Evolutionary conservation across 2,329 filamentous ascomycete species (phyloP).

Genomic region (Leptodontidium sp.): DNA sequence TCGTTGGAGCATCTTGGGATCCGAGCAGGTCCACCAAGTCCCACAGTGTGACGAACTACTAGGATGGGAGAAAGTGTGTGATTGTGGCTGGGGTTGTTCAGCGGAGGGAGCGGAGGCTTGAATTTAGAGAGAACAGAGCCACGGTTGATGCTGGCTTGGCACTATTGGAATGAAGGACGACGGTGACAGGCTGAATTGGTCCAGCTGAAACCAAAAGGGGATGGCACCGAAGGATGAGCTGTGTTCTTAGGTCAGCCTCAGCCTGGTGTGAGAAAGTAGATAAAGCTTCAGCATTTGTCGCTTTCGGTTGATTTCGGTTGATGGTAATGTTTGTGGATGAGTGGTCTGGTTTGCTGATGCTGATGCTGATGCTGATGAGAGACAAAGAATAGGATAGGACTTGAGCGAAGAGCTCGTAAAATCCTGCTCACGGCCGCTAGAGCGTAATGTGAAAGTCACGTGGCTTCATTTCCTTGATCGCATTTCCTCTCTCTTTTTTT

Average conservation of each 20-base stretch:
- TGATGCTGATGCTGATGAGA: not conserved
- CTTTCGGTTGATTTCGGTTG: not conserved
- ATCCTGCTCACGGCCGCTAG: not conserved
- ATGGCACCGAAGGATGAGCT: not conserved
- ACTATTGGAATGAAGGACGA: not conserved
- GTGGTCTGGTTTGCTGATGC: not conserved
- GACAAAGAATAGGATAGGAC: not conserved
- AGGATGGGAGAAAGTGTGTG: not conserved
- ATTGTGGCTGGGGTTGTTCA: not conserved
- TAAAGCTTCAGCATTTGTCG: slow-evolving; percentile 2
- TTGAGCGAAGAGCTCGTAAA: not conserved
- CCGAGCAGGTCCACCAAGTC: not conserved
- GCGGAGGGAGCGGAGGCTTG: not conserved
- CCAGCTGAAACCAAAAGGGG: slow-evolving; percentile 6
- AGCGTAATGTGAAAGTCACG: not conserved
- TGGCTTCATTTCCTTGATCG: not conserved
- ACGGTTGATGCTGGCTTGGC: slow-evolving; percentile 10
- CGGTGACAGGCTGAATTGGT: slow-evolving; percentile 1
- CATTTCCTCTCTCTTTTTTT: no score
- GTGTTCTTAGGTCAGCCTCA: slow-evolving; percentile 1
- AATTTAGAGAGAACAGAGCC: not conserved
- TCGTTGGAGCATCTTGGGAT: not conserved
- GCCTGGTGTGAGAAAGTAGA: not conserved
- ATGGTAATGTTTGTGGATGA: not conserved
- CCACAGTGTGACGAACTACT: not conserved